phyloP scores from a whole-genome alignment of 345 rosid genomes.

The Firmiana major region DNA sequence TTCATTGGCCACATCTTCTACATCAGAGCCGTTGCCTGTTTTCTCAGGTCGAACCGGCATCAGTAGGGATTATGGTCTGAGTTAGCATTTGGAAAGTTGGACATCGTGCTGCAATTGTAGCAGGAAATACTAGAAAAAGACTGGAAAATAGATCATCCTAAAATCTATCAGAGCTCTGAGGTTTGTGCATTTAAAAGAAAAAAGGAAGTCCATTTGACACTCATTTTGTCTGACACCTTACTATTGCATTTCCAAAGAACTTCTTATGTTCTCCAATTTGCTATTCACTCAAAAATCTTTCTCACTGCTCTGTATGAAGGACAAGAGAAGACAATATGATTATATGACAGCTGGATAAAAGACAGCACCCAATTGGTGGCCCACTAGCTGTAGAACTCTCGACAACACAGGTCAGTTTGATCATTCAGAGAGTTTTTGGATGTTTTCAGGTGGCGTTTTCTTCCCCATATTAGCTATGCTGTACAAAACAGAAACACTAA shows the following conservation, averaged over 20 bases:
- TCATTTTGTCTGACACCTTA: slow-evolving; percentile 1
- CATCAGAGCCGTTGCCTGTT: slow-evolving; percentile 3
- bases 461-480: neutral
- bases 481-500: neutral
- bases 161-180: neutral
- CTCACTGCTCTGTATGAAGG: neutral
- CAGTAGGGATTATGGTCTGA: neutral
- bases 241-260: neutral
- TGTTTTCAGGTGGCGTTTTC: neutral
- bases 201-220: neutral
- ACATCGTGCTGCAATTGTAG: neutral
- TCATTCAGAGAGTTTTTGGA: slow-evolving; percentile 7
- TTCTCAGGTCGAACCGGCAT: neutral
- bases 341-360: slow-evolving; percentile 14
- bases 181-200: slow-evolving; percentile 1
- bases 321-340: slow-evolving; percentile 9
- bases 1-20: neutral
- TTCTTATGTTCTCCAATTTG: neutral
- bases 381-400: neutral
- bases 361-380: neutral
- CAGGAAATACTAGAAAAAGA: neutral
- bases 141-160: neutral
- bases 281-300: neutral
- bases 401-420: slow-evolving; percentile 1
- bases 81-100: neutral